These are phyloP conservation scores for Paradendryphiella salina DNA, from an alignment of 2,329 filamentous ascomycete genomes.

Conservation along the genomic window DNA sequence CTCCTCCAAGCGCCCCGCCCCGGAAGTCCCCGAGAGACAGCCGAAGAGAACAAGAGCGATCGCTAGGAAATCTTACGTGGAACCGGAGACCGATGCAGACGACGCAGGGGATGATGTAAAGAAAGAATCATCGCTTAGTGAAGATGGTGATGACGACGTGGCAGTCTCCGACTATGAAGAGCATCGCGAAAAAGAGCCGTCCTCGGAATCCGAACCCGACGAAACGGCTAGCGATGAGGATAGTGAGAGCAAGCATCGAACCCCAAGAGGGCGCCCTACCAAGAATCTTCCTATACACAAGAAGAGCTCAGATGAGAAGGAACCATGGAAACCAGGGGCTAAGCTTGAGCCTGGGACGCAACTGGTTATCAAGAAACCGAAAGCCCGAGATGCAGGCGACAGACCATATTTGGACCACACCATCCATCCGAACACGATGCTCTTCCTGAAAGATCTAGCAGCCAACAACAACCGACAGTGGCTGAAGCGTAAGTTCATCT, in stretches of 20 bases:
- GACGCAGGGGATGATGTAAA: conserved; percentile 23
- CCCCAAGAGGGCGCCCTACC: conserved; percentile 21
- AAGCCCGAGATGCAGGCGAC: conserved; percentile 63
- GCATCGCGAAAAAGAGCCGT: conserved; percentile 37
- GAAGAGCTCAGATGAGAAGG: conserved; percentile 47
- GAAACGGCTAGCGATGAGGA: conserved; percentile 38
- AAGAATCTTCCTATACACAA: conserved; percentile 29
- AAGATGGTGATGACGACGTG: conserved; percentile 40
- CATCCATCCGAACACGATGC: conserved; percentile 66
- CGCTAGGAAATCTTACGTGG: conserved; percentile 41
- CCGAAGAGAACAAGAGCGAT: conserved; percentile 44
- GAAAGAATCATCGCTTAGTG: conserved; percentile 28
- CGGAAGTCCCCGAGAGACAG: conserved; percentile 37
- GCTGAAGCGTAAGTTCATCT: conserved; percentile 59
- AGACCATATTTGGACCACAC: conserved; percentile 60
- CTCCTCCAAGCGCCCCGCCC: conserved; percentile 43
- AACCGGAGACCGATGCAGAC: conserved; percentile 35
- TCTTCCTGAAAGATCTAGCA: conserved; percentile 63
- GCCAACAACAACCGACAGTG: conserved; percentile 65
- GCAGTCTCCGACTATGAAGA: conserved; percentile 51
- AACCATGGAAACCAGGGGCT: conserved; percentile 61
- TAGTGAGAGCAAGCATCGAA: conserved; percentile 31
- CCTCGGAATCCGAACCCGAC: conserved; percentile 41
- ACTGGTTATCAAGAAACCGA: conserved; percentile 65
- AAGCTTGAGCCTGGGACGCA: conserved; percentile 62